phyloP scores from a whole-genome alignment of 306 rosid genomes.

The Ziziphus jujuba region DNA sequence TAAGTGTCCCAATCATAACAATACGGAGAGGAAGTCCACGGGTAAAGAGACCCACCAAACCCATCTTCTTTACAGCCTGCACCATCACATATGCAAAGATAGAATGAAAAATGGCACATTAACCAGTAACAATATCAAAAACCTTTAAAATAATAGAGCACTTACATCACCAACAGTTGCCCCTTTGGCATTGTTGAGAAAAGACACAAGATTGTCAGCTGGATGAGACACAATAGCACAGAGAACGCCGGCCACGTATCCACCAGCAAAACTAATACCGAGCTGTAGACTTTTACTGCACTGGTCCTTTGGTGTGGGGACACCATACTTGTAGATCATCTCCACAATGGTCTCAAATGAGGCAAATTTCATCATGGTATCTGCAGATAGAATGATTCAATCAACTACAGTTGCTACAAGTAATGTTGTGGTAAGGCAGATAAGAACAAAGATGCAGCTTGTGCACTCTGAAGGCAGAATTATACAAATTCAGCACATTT shows the following conservation, averaged over 20 bases:
- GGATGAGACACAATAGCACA: slow-evolving; percentile 98
- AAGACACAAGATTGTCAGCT: slow-evolving; percentile 96
- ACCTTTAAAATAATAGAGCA: neutral
- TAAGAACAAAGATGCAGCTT: neutral
- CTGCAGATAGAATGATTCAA: slow-evolving; percentile 37
- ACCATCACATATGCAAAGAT: neutral
- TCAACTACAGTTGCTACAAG: neutral
- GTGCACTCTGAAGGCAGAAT: neutral
- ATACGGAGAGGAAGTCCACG: slow-evolving; percentile 99
- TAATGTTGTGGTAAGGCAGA: neutral
- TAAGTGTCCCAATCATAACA: slow-evolving; percentile 94
- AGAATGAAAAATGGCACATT: neutral
- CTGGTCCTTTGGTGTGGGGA: slow-evolving; percentile 77
- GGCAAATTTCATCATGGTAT: slow-evolving; percentile 98
- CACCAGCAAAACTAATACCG: slow-evolving; percentile 93
- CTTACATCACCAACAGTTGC: slow-evolving; percentile 97
- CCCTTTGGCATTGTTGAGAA: slow-evolving; percentile 94
- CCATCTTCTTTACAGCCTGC: slow-evolving; percentile 90
- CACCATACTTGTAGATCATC: slow-evolving; percentile 64
- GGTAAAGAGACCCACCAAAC: slow-evolving; percentile 75
- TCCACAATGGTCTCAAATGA: slow-evolving; percentile 92
- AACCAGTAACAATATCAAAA: neutral
- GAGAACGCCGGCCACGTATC: slow-evolving; percentile 90
- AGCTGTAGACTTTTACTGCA: slow-evolving; percentile 87
- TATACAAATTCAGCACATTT: neutral